These are phyloP conservation scores for Solanum hybrid DNA, from an alignment of 305 asterid species.

Conservation along the genomic window DNA sequence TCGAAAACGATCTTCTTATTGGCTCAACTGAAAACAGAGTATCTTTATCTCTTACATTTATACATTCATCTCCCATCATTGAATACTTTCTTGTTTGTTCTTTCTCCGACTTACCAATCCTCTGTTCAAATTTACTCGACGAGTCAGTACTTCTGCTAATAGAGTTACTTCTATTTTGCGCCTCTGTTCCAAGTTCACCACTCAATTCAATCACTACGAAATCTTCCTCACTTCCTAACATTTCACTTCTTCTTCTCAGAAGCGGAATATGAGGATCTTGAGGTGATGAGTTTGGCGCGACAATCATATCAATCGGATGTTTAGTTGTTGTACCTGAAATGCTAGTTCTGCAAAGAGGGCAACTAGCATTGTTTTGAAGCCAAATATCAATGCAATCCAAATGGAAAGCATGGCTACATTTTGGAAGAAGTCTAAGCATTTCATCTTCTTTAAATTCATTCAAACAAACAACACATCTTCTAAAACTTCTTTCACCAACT, in stretches of 20 bases:
- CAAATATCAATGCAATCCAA: constrained; percentile 75
- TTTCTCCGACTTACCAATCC: constrained; percentile 13
- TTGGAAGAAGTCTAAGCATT: constrained; percentile 55
- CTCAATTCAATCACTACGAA: constrained; percentile 35
- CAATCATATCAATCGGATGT: constrained; percentile 24
- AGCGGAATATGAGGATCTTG: constrained; percentile 33
- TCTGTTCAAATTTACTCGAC: constrained; percentile 32
- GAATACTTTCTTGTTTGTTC: constrained; percentile 33
- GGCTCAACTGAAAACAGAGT: constrained; percentile 50
- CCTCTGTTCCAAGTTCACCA: constrained; percentile 15
- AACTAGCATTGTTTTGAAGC: constrained; percentile 59
- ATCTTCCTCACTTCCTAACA: constrained; percentile 32
- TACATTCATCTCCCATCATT: constrained; percentile 75
- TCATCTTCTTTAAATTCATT: constrained; percentile 60
- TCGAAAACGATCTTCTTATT: constrained; percentile 72
- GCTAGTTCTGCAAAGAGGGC: constrained; percentile 72
- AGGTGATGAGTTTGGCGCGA: constrained; percentile 81
- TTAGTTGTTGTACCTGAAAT: constrained; percentile 45
- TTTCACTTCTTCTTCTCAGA: constrained; percentile 11
- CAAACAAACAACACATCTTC: constrained; percentile 68
- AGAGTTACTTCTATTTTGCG: constrained; percentile 21
- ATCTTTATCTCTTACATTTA: constrained; percentile 39
- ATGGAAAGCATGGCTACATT: constrained; percentile 72
- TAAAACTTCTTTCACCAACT: constrained; percentile 16
- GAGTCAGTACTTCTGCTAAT: constrained; percentile 31